phyloP scores from a whole-genome alignment of 331 rosid species.

The Stylosanthes scabra region DNA sequence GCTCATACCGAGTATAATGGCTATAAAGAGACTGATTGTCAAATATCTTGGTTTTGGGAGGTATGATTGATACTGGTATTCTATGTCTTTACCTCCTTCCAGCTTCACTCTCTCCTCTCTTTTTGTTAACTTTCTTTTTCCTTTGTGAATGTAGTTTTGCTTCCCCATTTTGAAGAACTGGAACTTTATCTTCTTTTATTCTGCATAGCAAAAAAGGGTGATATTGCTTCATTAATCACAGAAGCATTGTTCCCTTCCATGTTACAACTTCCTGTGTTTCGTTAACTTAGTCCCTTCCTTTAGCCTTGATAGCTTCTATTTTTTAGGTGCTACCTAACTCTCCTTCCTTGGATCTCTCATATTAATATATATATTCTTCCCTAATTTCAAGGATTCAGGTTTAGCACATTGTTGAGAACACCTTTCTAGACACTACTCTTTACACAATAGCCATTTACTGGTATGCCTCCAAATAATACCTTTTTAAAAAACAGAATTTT shows the following conservation, averaged over 20 bases:
- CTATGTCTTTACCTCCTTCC: constrained; percentile 1
- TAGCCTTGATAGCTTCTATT: not conserved
- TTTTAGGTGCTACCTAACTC: not conserved
- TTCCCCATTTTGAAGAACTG: not conserved
- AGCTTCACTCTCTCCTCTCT: not conserved
- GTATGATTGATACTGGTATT: constrained; percentile 50
- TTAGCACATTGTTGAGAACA: no score
- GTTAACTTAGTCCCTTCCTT: not conserved
- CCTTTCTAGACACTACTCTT: no score
- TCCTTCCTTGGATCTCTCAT: no score
- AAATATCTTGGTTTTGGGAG: constrained; percentile 96
- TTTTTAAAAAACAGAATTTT: not conserved
- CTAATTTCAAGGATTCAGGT: no score
- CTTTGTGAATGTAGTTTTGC: not conserved
- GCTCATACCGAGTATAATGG: constrained; percentile 81
- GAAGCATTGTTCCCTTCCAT: not conserved
- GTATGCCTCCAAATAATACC: not conserved
- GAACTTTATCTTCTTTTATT: not conserved
- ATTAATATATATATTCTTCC: no score
- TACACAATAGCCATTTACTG: no score
- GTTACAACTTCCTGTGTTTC: not conserved
- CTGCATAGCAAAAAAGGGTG: not conserved
- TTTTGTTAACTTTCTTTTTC: not conserved
- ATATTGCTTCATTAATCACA: not conserved
- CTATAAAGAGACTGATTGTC: constrained; percentile 75